These are phyloP conservation scores for Trypanosoma lewisi DNA, from an alignment of 208 protist species.

Conservation along the genomic window DNA sequence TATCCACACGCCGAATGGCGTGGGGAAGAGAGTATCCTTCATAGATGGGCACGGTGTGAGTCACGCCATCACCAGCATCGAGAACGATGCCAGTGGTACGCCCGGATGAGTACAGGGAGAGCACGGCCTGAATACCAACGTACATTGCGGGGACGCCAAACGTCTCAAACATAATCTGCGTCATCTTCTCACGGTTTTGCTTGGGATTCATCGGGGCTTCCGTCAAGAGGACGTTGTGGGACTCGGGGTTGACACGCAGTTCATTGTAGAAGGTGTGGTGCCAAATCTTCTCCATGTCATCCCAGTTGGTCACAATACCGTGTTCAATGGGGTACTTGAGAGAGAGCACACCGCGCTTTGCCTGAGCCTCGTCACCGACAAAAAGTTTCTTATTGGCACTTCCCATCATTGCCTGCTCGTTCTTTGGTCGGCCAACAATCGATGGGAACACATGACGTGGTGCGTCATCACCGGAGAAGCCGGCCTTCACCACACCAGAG, in stretches of 20 bases:
- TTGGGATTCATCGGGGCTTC: slow-evolving; percentile 93
- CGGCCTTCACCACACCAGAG: too few species aligned
- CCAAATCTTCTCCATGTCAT: slow-evolving; percentile 98
- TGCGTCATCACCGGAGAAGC: too few species aligned
- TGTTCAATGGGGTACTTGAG: slow-evolving; percentile 96
- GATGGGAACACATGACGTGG: too few species aligned
- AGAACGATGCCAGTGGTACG: slow-evolving; percentile 91
- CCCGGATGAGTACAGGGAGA: slow-evolving; percentile 93
- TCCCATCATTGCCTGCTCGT: too few species aligned
- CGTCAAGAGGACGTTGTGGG: slow-evolving; percentile 95
- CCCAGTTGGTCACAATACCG: slow-evolving; percentile 97
- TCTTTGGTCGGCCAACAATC: too few species aligned
- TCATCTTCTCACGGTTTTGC: slow-evolving; percentile 93
- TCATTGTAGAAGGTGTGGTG: slow-evolving; percentile 98
- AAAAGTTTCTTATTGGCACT: too few species aligned
- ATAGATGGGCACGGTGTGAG: slow-evolving; percentile 92
- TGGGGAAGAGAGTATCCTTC: slow-evolving; percentile 90
- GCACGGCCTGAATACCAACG: slow-evolving; percentile 95
- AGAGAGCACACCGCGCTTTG: too few species aligned
- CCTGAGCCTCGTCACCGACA: too few species aligned
- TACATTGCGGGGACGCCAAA: slow-evolving; percentile 90
- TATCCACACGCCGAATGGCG: slow-evolving; percentile 80
- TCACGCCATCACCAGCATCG: slow-evolving; percentile 93
- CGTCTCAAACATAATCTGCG: slow-evolving; percentile 93
- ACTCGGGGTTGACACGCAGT: slow-evolving; percentile 93